Conservation (phyloP, 2,329 filamentous ascomycete genomes). For the Xylaria sp. region DNA sequence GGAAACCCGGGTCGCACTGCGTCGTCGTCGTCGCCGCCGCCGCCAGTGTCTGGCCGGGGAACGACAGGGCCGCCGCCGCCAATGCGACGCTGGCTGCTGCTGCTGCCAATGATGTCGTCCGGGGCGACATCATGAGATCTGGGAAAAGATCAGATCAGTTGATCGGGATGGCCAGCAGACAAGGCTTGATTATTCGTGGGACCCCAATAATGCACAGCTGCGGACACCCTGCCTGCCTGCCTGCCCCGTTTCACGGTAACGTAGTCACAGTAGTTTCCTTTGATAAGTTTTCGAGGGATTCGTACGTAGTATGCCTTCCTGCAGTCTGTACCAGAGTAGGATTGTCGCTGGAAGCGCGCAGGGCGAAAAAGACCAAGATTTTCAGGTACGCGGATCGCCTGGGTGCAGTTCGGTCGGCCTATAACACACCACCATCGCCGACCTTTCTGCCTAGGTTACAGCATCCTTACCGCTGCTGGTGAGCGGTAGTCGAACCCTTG, state of each 20-base stretch:
- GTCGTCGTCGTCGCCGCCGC: slow-evolving; percentile 20
- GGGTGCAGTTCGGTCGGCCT: slow-evolving; percentile 2
- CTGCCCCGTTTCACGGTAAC: neutral
- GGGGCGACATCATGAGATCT: slow-evolving; percentile 19
- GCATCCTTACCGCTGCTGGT: slow-evolving; percentile 7
- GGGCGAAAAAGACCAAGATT: neutral
- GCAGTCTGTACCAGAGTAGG: neutral
- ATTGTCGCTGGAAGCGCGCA: neutral
- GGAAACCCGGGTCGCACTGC: neutral
- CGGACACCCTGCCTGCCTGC: neutral
- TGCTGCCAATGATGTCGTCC: slow-evolving; percentile 12
- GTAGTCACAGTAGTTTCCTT: too few relatives aligned
- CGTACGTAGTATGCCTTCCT: neutral
- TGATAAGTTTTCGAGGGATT: too few relatives aligned
- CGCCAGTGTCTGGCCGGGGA: slow-evolving; percentile 9
- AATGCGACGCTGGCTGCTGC: slow-evolving; percentile 22
- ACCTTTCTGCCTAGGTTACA: slow-evolving; percentile 1
- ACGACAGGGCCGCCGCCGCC: slow-evolving; percentile 23
- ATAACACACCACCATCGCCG: neutral
- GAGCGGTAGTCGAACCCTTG: slow-evolving; percentile 23
- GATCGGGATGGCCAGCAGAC: slow-evolving; percentile 1
- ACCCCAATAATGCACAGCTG: neutral
- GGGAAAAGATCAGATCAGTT: slow-evolving; percentile 7
- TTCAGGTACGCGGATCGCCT: neutral
- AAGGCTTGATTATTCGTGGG: slow-evolving; percentile 2